Evolutionary conservation across 257 asterid genomes (phyloP).

Genomic region (Echites panduratus): DNA sequence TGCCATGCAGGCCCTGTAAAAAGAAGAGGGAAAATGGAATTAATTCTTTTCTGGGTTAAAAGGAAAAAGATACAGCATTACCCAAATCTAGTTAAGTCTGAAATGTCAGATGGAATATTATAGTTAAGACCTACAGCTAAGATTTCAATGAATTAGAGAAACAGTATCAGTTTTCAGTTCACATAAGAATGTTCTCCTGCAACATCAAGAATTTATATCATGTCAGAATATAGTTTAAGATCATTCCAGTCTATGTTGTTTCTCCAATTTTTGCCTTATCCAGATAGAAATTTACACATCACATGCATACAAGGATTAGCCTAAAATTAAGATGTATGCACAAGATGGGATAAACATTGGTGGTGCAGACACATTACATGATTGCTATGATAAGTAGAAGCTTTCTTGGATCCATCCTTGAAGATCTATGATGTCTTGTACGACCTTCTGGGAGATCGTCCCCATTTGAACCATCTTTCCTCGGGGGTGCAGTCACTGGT

Average conservation of each 20-base stretch:
- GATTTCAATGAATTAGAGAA: neutral
- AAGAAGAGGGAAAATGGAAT: slow-evolving; percentile 3
- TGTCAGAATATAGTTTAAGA: neutral
- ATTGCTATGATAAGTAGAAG: slow-evolving; percentile 78
- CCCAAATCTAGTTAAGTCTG: neutral
- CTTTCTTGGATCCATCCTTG: slow-evolving; percentile 94
- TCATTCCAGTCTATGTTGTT: neutral
- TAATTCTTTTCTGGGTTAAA: slow-evolving; percentile 11
- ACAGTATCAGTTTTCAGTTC: neutral
- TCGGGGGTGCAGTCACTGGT: slow-evolving; percentile 89
- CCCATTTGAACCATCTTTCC: slow-evolving; percentile 58
- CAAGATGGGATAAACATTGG: slow-evolving; percentile 1
- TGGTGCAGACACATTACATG: slow-evolving; percentile 37
- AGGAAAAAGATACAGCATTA: neutral
- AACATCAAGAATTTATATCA: neutral
- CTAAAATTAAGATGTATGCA: neutral
- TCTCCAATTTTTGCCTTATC: slow-evolving; percentile 1
- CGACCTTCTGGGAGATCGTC: slow-evolving; percentile 75
- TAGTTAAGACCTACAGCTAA: neutral
- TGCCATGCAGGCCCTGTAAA: slow-evolving; percentile 92
- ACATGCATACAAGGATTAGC: neutral
- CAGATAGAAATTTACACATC: neutral
- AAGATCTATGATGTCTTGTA: slow-evolving; percentile 55
- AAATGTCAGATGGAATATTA: neutral
- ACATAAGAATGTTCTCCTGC: neutral